Conservation (phyloP, 345 rosid species). For the Lenwebbia sp. region DNA sequence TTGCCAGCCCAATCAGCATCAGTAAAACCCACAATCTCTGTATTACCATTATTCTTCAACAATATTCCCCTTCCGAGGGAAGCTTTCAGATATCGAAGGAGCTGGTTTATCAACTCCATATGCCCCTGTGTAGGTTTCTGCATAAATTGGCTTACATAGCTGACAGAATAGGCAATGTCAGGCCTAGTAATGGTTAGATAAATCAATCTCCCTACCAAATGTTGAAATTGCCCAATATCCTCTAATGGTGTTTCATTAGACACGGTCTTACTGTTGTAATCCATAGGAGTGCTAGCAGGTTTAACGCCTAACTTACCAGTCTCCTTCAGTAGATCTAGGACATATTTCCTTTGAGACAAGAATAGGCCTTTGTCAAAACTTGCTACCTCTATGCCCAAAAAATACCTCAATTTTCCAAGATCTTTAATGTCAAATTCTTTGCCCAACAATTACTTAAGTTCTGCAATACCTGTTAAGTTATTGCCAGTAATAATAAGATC, state of each 20-base stretch:
- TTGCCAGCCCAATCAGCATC: background rate
- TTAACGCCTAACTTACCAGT: background rate
- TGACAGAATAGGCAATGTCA: background rate
- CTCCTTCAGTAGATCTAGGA: background rate
- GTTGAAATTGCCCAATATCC: background rate
- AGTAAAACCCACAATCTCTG: background rate
- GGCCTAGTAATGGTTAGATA: background rate
- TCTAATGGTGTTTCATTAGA: background rate
- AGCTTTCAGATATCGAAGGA: background rate
- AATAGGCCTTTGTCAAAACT: background rate
- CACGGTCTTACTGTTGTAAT: background rate
- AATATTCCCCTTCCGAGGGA: background rate
- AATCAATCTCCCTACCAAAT: background rate
- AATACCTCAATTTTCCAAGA: background rate
- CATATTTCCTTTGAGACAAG: background rate
- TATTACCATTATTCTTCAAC: background rate
- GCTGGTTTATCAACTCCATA: background rate
- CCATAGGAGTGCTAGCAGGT: background rate
- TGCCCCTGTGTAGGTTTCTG: background rate
- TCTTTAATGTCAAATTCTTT: background rate
- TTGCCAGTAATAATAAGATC: background rate
- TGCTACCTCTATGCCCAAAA: background rate
- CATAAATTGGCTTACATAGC: background rate
- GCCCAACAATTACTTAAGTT: no score
- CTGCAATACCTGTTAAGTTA: no score